These are phyloP conservation scores for Mytilinidion resinicola DNA, from an alignment of 495 filamentous ascomycete genomes.

Conservation along the genomic window DNA sequence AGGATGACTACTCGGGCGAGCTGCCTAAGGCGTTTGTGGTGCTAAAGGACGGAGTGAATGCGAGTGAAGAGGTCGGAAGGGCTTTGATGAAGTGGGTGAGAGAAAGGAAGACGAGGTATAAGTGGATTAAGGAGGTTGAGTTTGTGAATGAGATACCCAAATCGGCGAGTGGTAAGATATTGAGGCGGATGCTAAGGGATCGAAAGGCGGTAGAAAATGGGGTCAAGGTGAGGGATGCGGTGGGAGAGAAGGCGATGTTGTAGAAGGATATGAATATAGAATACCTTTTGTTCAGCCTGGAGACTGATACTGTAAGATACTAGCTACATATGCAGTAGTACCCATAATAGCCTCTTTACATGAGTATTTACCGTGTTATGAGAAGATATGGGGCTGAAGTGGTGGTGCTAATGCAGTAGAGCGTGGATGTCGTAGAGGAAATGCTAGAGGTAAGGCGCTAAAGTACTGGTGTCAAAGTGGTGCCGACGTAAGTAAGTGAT, in stretches of 20 bases:
- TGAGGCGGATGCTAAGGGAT: conserved; percentile 52
- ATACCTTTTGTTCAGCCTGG: too few species aligned
- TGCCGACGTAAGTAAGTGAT: too few species aligned
- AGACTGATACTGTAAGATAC: too few species aligned
- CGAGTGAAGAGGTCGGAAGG: conserved; percentile 33
- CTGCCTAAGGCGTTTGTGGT: conserved; percentile 59
- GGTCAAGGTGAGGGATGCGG: conserved; percentile 37
- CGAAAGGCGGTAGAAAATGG: conserved; percentile 28
- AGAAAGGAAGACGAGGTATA: conserved; percentile 56
- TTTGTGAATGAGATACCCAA: conserved; percentile 60
- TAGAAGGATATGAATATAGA: too few species aligned
- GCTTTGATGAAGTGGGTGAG: conserved; percentile 51
- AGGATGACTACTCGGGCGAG: conserved; percentile 58
- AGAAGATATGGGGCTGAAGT: too few species aligned
- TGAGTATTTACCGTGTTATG: too few species aligned
- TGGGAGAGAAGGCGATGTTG: conserved; percentile 39
- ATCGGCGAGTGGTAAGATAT: conserved; percentile 61
- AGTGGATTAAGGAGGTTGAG: conserved; percentile 61
- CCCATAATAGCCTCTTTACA: too few species aligned
- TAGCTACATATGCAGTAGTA: too few species aligned
- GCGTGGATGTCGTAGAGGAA: too few species aligned
- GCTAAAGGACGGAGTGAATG: conserved; percentile 38
- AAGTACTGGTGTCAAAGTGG: too few species aligned
- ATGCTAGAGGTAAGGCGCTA: too few species aligned
- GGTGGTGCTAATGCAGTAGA: too few species aligned